These are phyloP conservation scores for Diaporthe nobilis DNA, from an alignment of 2,329 filamentous ascomycete species.

Conservation along the genomic window DNA sequence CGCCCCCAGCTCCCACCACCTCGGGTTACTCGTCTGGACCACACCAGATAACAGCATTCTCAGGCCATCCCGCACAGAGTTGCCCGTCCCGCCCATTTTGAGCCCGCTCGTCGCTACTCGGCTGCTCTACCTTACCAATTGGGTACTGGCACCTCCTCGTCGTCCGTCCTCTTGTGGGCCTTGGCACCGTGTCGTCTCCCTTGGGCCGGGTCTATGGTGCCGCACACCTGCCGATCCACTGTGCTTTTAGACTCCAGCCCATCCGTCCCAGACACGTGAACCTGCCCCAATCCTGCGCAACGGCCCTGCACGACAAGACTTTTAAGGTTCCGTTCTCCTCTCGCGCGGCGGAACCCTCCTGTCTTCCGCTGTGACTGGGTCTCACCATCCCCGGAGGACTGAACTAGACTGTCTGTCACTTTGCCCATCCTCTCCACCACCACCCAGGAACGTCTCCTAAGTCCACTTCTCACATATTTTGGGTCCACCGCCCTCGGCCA, in stretches of 20 bases:
- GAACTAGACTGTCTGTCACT: constrained; percentile 3
- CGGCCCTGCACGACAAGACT: constrained; percentile 17
- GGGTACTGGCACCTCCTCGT: neutral
- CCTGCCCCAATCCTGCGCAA: constrained; percentile 13
- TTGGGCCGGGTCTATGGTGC: constrained; percentile 31
- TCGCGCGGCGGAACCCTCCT: constrained; percentile 27
- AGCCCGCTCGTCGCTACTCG: neutral
- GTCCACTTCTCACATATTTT: neutral
- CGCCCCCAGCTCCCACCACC: constrained; percentile 2
- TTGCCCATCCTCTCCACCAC: neutral
- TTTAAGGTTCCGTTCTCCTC: constrained; percentile 28
- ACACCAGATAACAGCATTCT: neutral
- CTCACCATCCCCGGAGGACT: neutral
- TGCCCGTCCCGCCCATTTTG: neutral
- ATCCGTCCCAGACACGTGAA: constrained; percentile 16
- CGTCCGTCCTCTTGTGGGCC: constrained; percentile 11
- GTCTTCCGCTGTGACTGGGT: constrained; percentile 2
- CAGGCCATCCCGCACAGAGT: neutral
- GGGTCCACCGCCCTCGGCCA: constrained; percentile 6
- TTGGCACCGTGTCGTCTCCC: constrained; percentile 33
- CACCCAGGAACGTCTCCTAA: neutral
- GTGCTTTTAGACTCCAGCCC: constrained; percentile 28
- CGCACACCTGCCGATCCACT: constrained; percentile 19
- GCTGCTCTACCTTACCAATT: neutral
- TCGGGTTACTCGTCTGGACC: neutral